A percentile compares a stretch with the other conserved stretches of the same genome.
phyloP scores from a whole-genome alignment of 305 asterid species.

The Fraxinus velutina region DNA sequence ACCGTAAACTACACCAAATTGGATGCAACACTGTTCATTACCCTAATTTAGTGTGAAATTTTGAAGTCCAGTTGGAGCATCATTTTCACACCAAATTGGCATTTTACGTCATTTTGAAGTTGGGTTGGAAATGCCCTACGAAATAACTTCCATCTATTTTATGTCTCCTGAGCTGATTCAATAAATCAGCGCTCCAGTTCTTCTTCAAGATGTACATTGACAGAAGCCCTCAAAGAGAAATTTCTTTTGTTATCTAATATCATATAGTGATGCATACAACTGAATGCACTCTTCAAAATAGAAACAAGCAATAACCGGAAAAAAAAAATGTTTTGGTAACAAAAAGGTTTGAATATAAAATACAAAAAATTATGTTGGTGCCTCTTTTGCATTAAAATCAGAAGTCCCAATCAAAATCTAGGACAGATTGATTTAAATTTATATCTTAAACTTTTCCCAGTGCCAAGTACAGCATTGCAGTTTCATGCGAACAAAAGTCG shows the following conservation, averaged over 20 bases:
- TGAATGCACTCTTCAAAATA: neutral
- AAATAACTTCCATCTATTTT: neutral
- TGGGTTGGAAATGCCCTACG: too few species aligned
- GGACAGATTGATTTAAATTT: conserved; percentile 1
- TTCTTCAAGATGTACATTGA: neutral
- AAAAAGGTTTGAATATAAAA: neutral
- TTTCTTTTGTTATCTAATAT: neutral
- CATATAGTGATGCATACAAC: conserved; percentile 2
- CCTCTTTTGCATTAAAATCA: neutral
- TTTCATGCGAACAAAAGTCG: neutral
- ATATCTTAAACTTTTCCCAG: neutral
- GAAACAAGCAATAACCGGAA: neutral
- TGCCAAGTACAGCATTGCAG: neutral
- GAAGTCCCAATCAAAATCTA: neutral
- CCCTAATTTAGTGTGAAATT: too few species aligned
- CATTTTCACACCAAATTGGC: too few species aligned
- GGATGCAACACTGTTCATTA: too few species aligned
- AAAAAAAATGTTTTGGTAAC: neutral
- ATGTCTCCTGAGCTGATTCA: neutral
- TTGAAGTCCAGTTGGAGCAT: too few species aligned
- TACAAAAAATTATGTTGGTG: neutral
- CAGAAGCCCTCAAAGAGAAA: conserved; percentile 10
- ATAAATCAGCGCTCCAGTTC: neutral
- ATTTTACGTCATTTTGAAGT: too few species aligned
- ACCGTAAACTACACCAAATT: too few species aligned